phyloP scores from a whole-genome alignment of 768 basidiomycete genomes.

The Auricularia sp. region DNA sequence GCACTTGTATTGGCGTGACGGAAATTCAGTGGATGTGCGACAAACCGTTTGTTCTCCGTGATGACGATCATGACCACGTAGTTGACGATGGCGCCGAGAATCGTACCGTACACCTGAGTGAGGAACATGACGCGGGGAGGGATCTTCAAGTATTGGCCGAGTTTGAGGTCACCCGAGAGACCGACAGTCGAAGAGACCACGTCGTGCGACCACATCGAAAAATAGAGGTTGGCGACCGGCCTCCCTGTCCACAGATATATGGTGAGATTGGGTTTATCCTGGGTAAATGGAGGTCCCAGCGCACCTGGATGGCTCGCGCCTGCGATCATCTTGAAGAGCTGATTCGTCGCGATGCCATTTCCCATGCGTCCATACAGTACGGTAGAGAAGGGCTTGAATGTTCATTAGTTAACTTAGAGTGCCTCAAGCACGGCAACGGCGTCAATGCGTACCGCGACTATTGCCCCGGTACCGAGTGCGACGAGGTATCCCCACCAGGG shows the following conservation, averaged over 20 bases:
- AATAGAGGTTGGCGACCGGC: conserved; percentile 23
- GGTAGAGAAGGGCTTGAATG: conserved; percentile 42
- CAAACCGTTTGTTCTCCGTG: conserved; percentile 1
- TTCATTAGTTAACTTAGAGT: conserved; percentile 2
- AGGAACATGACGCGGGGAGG: conserved; percentile 57
- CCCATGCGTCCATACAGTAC: conserved; percentile 50
- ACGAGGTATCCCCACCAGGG: conserved; percentile 55
- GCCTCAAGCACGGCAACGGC: background rate
- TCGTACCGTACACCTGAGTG: conserved; percentile 56
- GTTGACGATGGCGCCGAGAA: conserved; percentile 31
- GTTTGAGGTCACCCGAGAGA: conserved; percentile 30
- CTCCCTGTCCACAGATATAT: no score
- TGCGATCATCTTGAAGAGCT: conserved; percentile 24
- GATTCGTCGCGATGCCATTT: conserved; percentile 47
- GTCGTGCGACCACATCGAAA: conserved; percentile 61
- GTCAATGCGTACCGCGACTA: background rate
- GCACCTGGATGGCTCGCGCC: conserved; percentile 10
- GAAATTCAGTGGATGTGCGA: background rate
- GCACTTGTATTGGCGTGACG: background rate
- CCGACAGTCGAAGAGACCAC: conserved; percentile 43
- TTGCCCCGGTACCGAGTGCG: conserved; percentile 41
- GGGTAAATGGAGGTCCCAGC: background rate
- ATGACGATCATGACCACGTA: conserved; percentile 36
- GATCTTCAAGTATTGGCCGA: conserved; percentile 44
- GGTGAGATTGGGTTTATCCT: no score